Evolutionary conservation across 371 early-diverging fungal genomes (phyloP).

Genomic region (Conidiobolus incongruus): DNA sequence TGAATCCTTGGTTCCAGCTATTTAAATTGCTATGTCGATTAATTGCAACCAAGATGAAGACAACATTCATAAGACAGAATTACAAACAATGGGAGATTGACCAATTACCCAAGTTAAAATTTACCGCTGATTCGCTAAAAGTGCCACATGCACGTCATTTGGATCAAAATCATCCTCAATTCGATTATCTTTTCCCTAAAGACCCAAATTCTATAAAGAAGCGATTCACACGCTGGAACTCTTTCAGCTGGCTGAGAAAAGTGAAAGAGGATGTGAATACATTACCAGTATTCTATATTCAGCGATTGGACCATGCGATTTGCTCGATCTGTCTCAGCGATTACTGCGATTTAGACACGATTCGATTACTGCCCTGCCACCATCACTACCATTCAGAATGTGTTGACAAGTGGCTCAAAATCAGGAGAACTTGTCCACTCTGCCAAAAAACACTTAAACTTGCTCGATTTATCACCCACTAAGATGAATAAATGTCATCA

Average conservation of each 20-base stretch:
- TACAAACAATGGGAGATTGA: too few relatives aligned
- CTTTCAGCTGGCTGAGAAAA: not conserved
- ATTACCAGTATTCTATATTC: not conserved
- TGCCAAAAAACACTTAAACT: not conserved
- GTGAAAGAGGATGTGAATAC: not conserved
- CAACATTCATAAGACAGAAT: too few relatives aligned
- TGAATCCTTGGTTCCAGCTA: too few relatives aligned
- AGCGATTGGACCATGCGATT: not conserved
- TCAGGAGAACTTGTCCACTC: not conserved
- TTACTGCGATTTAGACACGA: not conserved
- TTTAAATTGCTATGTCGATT: too few relatives aligned
- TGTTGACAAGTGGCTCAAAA: not conserved
- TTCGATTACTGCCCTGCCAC: not conserved
- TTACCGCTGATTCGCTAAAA: too few relatives aligned
- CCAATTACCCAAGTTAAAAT: too few relatives aligned
- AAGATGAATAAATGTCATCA: too few relatives aligned
- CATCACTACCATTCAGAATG: not conserved
- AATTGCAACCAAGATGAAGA: too few relatives aligned
- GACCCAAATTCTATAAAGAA: not conserved
- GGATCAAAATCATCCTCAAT: too few relatives aligned
- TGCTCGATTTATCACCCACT: not conserved
- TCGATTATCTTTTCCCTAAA: too few relatives aligned
- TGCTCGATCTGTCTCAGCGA: not conserved
- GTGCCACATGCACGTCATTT: too few relatives aligned
- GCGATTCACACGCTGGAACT: not conserved